Conservation (phyloP, 139 green algal species). For the Ostreobium quekettii region DNA sequence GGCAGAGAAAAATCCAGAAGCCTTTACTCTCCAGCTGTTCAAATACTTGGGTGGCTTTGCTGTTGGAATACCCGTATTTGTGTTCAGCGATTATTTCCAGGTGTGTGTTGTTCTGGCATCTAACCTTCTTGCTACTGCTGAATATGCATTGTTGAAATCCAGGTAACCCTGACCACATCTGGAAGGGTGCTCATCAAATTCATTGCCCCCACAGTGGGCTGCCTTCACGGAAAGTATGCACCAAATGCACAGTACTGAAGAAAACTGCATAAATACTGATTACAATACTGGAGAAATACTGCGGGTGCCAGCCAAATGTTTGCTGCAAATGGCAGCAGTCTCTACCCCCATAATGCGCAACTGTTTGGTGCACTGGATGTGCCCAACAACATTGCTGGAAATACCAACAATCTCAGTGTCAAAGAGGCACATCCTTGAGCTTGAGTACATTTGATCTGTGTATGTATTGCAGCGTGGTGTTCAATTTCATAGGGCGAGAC, state of each 20-base stretch:
- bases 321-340: not conserved
- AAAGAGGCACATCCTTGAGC: not conserved
- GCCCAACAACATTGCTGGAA: not conserved
- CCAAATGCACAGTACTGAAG: too few species aligned
- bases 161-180: too few species aligned
- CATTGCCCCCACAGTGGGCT: too few species aligned
- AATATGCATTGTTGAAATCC: too few species aligned
- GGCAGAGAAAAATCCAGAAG: slow-evolving; percentile 45
- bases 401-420: not conserved
- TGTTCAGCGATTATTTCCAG: slow-evolving; percentile 60
- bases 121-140: too few species aligned
- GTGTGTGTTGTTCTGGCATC: slow-evolving; percentile 14
- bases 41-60: slow-evolving; percentile 23
- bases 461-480: slow-evolving; percentile 62
- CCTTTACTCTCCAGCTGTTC: slow-evolving; percentile 63
- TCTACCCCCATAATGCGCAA: not conserved
- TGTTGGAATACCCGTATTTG: slow-evolving; percentile 64
- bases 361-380: too few species aligned
- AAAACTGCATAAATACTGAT: too few species aligned
- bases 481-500: slow-evolving; percentile 97
- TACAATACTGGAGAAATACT: too few species aligned
- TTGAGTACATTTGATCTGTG: not conserved
- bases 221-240: too few species aligned
- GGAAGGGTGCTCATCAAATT: too few species aligned
- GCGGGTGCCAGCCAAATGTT: too few species aligned